Evolutionary conservation across 1,284 basidiomycete species (phyloP).

Genomic region (Spongiforma sp.): DNA sequence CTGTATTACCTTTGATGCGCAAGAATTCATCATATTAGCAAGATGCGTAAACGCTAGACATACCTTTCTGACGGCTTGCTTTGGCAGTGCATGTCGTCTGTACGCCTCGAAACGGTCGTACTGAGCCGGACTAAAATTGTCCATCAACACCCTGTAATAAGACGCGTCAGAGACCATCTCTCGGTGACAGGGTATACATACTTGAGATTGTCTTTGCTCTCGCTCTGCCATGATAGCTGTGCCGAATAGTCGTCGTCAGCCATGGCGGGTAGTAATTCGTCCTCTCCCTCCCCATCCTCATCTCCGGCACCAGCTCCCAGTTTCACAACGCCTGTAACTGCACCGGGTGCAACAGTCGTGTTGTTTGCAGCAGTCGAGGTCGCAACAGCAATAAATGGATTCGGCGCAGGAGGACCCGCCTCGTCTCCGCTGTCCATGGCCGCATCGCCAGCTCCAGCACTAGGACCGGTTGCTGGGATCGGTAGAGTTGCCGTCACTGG

Average conservation of each 20-base stretch:
- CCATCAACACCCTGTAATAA: conserved; percentile 86
- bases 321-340: conserved; percentile 19
- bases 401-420: conserved; percentile 17
- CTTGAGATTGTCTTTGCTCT: conserved; percentile 86
- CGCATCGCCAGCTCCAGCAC: conserved; percentile 9
- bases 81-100: conserved; percentile 81
- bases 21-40: neutral
- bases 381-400: neutral
- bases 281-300: conserved; percentile 66
- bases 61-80: conserved; percentile 82
- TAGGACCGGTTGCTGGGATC: neutral
- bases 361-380: neutral
- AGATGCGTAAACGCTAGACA: conserved; percentile 10
- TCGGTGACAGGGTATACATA: conserved; percentile 37
- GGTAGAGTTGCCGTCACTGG: conserved; percentile 15
- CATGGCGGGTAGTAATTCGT: conserved; percentile 79
- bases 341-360: neutral
- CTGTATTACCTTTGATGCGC: conserved; percentile 71
- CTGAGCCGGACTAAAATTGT: conserved; percentile 83
- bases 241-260: conserved; percentile 86
- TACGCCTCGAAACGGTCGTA: conserved; percentile 91
- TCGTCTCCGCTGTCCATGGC: conserved; percentile 27
- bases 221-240: conserved; percentile 78
- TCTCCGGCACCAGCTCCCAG: conserved; percentile 26
- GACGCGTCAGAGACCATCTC: conserved; percentile 8